Evolutionary conservation across 2,329 filamentous ascomycete genomes (phyloP).

Genomic region (Massarina eburnea): DNA sequence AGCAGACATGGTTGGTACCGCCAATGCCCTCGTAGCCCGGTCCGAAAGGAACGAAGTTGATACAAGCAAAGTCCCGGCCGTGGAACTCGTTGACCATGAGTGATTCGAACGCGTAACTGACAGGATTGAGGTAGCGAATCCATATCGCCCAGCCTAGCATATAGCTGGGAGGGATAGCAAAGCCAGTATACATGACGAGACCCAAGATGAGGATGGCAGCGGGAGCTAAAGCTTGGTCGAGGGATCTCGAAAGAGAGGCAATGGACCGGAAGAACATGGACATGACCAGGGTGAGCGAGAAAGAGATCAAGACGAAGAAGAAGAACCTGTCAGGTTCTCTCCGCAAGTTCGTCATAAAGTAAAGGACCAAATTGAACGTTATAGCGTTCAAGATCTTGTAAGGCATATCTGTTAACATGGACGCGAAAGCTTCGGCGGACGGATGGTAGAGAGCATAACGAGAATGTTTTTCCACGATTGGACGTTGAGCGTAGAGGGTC

Average conservation of each 20-base stretch:
- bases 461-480: conserved; percentile 87
- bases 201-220: conserved; percentile 62
- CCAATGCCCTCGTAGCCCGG: conserved; percentile 40
- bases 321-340: conserved; percentile 78
- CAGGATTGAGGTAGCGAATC: conserved; percentile 79
- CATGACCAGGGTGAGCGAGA: conserved; percentile 74
- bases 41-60: conserved; percentile 47
- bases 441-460: conserved; percentile 89
- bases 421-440: conserved; percentile 82
- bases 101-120: conserved; percentile 78
- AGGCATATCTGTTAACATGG: conserved; percentile 83
- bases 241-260: conserved; percentile 71
- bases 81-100: conserved; percentile 84
- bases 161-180: conserved; percentile 58
- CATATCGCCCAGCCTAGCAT: conserved; percentile 82
- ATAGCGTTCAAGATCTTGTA: conserved; percentile 77
- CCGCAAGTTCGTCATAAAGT: conserved; percentile 84
- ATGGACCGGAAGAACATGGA: conserved; percentile 85
- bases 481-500: conserved; percentile 83
- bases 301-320: conserved; percentile 78
- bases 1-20: conserved; percentile 42
- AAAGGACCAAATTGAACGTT: conserved; percentile 76
- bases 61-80: conserved; percentile 60
- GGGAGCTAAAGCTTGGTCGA: conserved; percentile 60
- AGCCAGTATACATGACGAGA: conserved; percentile 69